Conservation (phyloP, 352 stramenopile genomes). For the Thalassiosira exigua region DNA sequence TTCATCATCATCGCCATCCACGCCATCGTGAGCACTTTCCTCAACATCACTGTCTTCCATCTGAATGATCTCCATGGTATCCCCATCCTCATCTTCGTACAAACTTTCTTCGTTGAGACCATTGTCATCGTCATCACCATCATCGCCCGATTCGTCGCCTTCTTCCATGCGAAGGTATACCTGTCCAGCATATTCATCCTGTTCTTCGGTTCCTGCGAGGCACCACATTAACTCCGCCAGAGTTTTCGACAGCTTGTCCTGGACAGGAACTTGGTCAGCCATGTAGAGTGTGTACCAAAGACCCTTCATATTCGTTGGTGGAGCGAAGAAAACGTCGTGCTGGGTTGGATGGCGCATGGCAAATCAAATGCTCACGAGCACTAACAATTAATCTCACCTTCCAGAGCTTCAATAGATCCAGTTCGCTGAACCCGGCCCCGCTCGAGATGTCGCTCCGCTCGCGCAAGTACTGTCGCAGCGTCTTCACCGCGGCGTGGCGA, state of each 20-base stretch:
- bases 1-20: conserved; percentile 34
- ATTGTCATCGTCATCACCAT: conserved; percentile 45
- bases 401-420: conserved; percentile 89
- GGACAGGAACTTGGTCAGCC: conserved; percentile 86
- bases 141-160: conserved; percentile 43
- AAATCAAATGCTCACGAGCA: no score
- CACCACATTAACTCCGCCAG: conserved; percentile 85
- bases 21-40: conserved; percentile 19
- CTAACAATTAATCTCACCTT: no score
- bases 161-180: conserved; percentile 75
- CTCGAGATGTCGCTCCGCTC: conserved; percentile 60
- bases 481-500: conserved; percentile 71
- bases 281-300: conserved; percentile 89
- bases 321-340: no score
- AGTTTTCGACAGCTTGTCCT: conserved; percentile 85
- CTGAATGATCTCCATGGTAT: conserved; percentile 53
- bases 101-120: conserved; percentile 27
- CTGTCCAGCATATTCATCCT: conserved; percentile 83
- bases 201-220: conserved; percentile 76
- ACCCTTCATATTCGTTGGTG: no score
- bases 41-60: conserved; percentile 49
- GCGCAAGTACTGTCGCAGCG: conserved; percentile 73
- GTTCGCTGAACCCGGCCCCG: conserved; percentile 79
- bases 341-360: no score
- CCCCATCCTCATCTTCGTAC: conserved; percentile 47